A percentile compares a stretch with the other conserved stretches of the same genome.
Evolutionary conservation across 768 basidiomycete genomes (phyloP).

Genomic region (Russula griseocarnosa): DNA sequence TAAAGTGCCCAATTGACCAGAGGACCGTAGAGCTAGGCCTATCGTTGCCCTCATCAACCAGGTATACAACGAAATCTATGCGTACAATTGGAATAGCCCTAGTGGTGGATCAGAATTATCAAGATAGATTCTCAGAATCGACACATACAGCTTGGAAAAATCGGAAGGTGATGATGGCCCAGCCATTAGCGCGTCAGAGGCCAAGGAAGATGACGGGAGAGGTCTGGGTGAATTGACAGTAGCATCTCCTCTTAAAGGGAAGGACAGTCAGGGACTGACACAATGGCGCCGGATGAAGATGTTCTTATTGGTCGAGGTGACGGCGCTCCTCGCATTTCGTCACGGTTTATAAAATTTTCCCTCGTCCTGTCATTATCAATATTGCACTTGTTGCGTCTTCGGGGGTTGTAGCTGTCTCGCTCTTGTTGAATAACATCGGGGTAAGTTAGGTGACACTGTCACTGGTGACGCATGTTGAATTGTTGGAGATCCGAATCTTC

Average conservation of each 20-base stretch:
- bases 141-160: neutral
- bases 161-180: neutral
- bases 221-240: too few relatives aligned
- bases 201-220: neutral
- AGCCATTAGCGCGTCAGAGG: neutral
- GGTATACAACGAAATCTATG: neutral
- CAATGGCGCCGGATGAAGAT: neutral
- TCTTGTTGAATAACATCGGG: neutral
- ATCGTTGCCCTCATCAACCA: neutral
- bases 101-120: neutral
- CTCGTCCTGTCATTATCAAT: neutral
- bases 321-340: neutral
- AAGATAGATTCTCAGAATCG: neutral
- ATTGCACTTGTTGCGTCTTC: too few relatives aligned
- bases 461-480: too few relatives aligned
- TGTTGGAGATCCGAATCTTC: too few relatives aligned
- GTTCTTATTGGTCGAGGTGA: neutral
- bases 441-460: neutral
- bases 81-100: slow-evolving; percentile 8
- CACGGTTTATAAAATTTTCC: neutral
- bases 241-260: neutral
- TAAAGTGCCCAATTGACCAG: slow-evolving; percentile 33
- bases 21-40: slow-evolving; percentile 10
- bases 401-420: neutral
- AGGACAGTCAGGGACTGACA: neutral